These are phyloP conservation scores for Cnidoscolus chayamansa DNA, from an alignment of 441 rosid species.

Conservation along the genomic window DNA sequence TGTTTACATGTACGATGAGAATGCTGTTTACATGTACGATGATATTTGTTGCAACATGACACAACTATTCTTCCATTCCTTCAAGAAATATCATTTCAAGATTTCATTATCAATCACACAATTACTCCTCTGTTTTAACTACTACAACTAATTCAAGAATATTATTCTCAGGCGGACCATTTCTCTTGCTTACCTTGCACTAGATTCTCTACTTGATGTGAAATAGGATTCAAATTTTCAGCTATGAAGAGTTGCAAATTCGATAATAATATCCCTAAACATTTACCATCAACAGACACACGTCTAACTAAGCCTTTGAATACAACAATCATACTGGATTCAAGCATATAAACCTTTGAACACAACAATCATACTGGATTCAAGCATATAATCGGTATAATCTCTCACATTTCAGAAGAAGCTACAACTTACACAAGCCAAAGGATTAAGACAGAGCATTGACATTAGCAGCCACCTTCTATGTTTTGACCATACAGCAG, in stretches of 20 bases:
- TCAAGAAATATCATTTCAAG: too few species aligned
- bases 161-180: too few species aligned
- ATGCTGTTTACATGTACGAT: too few species aligned
- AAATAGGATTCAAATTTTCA: too few species aligned
- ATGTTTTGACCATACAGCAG: constrained; percentile 96
- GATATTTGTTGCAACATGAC: background rate
- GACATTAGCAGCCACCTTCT: constrained; percentile 96
- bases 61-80: too few species aligned
- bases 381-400: constrained; percentile 3
- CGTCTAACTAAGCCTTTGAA: background rate
- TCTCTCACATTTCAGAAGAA: constrained; percentile 7
- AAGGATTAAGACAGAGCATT: constrained; percentile 84
- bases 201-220: too few species aligned
- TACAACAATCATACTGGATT: background rate
- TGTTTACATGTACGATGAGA: too few species aligned
- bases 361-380: background rate
- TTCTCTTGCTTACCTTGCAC: too few species aligned
- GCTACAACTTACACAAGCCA: constrained; percentile 71
- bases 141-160: too few species aligned
- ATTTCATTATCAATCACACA: too few species aligned
- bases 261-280: background rate
- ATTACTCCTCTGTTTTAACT: too few species aligned
- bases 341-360: constrained; percentile 2
- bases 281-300: too few species aligned
- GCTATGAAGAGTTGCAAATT: background rate